phyloP scores from a whole-genome alignment of 768 basidiomycete genomes.

The Gelatoporia subvermispora region DNA sequence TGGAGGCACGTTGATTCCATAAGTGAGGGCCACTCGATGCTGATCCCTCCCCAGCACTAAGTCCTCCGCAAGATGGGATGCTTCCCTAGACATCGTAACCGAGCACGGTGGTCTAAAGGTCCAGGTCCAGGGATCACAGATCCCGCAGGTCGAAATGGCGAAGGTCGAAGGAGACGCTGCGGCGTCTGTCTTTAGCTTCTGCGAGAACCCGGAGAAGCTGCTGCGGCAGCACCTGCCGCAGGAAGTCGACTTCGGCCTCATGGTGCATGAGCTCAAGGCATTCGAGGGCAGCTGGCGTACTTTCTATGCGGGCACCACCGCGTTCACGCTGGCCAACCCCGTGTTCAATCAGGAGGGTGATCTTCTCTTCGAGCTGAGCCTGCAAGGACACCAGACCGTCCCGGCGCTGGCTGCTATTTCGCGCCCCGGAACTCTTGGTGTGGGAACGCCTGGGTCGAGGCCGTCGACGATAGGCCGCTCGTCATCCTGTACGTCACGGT shows the following conservation, averaged over 20 bases:
- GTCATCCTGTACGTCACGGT: too few relatives aligned
- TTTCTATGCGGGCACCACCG: slow-evolving; percentile 18
- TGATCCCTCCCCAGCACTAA: slow-evolving; percentile 14
- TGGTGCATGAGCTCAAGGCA: slow-evolving; percentile 17
- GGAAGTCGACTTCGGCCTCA: slow-evolving; percentile 18
- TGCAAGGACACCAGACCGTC: slow-evolving; percentile 3
- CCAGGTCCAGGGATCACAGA: slow-evolving; percentile 8
- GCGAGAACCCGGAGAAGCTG: slow-evolving; percentile 9
- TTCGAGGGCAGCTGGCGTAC: slow-evolving; percentile 26
- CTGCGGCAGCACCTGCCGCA: slow-evolving; percentile 18
- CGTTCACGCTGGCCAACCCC: slow-evolving; percentile 26
- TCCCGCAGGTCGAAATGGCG: slow-evolving; percentile 12
- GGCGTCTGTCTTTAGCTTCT: slow-evolving; percentile 3
- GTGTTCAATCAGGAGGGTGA: slow-evolving; percentile 27
- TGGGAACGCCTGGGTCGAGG: too few relatives aligned
- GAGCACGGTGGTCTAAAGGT: slow-evolving; percentile 19
- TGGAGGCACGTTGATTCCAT: slow-evolving; percentile 11
- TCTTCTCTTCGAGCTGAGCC: slow-evolving; percentile 25
- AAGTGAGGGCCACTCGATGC: background rate
- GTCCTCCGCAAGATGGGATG: slow-evolving; percentile 19
- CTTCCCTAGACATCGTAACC: slow-evolving; percentile 15
- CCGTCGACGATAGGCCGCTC: too few relatives aligned
- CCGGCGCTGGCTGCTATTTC: background rate
- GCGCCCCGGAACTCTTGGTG: background rate
- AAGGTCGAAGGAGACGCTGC: slow-evolving; percentile 4